Base-by-base conservation (phyloP, 768 basidiomycete genomes). In the Podaxis sp. region DNA sequence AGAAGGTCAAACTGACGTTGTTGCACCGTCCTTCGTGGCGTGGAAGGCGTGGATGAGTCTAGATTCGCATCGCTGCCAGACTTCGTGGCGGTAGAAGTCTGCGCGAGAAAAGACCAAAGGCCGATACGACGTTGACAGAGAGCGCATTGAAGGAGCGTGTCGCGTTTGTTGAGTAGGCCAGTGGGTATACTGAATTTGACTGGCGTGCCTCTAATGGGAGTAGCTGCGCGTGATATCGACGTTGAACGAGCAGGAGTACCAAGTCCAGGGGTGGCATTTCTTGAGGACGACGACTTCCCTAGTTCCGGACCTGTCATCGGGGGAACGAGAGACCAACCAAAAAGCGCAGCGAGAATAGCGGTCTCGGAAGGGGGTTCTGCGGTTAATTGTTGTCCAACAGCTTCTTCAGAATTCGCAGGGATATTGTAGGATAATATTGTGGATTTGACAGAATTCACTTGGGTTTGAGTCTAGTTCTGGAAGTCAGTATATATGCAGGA, bases 121-220 rank as follows among this genome's bases (percentile, higher is more conserved):
- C 91, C 91, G 46, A 92, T 78, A 18, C 90, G 82, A n/a, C 91
- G 81, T 66, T 89, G 89, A 67, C 90, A 93, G 16, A 93, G 76
- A 9, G 74, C 63, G 63, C 91, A 93, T 62, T 85, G 80, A 1
- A 92, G 71, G 7, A 89, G 74, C 0, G 82, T 72, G 32, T 85
- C 84, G 11, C 76, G 74, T 55, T 76, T 79, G 5, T 58, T 59
- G 14, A 57, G 46, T 10, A 72, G 42, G 23, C 62, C 68, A 1
- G 70, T 64, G 14, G 76, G 74, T 25, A 67, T 69, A 63, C 48
- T 70, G 60, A 67, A 76, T 47, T 65, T 70, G 53, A 55, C 13
- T 6, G 59, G 53, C 4, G 59, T 54, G 16, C 32, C 23, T 10
- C 51, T 14, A 16, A 64, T 67, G 9, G 70, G 59, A 23, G 70